Conservation (phyloP, 2,329 filamentous ascomycete genomes). For the Ciborinia camelliae region DNA sequence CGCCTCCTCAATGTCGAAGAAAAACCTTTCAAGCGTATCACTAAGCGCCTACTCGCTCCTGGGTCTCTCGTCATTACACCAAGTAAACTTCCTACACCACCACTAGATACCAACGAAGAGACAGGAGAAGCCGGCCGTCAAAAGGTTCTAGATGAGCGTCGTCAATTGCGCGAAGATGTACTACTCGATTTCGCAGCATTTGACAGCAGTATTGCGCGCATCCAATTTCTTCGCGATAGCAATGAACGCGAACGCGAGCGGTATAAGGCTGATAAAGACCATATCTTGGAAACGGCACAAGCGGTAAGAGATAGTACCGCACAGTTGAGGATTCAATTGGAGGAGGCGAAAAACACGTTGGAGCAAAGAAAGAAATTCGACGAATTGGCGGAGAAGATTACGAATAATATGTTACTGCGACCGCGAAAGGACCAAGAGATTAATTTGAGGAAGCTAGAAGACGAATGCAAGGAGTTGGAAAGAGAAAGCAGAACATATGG, state of each 20-base stretch:
- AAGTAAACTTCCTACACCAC: slow-evolving; percentile 60
- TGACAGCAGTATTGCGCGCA: slow-evolving; percentile 78
- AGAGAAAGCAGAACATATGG: slow-evolving; percentile 79
- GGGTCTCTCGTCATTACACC: slow-evolving; percentile 59
- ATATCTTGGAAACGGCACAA: slow-evolving; percentile 75
- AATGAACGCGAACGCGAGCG: slow-evolving; percentile 80
- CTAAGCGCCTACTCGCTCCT: slow-evolving; percentile 71
- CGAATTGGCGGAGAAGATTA: slow-evolving; percentile 82
- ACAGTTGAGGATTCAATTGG: slow-evolving; percentile 69
- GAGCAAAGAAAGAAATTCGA: slow-evolving; percentile 82
- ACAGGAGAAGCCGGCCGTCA: slow-evolving; percentile 46
- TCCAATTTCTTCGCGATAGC: slow-evolving; percentile 80
- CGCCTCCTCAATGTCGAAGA: slow-evolving; percentile 89
- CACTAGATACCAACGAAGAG: slow-evolving; percentile 53
- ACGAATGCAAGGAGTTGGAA: slow-evolving; percentile 84
- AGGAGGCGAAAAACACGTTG: slow-evolving; percentile 70
- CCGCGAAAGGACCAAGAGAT: slow-evolving; percentile 79
- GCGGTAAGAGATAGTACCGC: slow-evolving; percentile 72
- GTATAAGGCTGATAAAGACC: slow-evolving; percentile 75
- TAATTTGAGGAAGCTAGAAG: slow-evolving; percentile 76
- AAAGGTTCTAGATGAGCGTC: slow-evolving; percentile 52
- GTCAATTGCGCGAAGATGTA: slow-evolving; percentile 77
- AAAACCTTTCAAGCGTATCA: slow-evolving; percentile 85
- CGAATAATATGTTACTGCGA: slow-evolving; percentile 72
- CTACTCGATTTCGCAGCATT: slow-evolving; percentile 86